Evolutionary conservation across 2,329 filamentous ascomycete genomes (phyloP), one percentile per base, ranked within the genome.

Genomic region (Mariannaea elegans): DNA sequence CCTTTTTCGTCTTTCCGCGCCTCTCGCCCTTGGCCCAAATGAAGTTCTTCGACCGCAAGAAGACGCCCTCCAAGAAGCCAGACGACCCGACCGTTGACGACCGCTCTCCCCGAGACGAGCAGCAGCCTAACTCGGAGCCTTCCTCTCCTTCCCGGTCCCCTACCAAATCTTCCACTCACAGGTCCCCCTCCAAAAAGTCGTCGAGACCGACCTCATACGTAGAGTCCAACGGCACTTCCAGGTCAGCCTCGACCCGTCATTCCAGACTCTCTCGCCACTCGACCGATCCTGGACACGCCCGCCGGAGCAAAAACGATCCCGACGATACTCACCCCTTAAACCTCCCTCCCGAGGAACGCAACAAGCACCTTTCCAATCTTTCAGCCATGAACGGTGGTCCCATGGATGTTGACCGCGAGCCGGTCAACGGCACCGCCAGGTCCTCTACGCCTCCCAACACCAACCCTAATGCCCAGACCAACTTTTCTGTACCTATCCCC

Each of bases 301-400:
- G 84, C 56, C 80, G 84, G 64, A 79, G 78, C 69, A 87, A 86
- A 74, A 77, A 81, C 72, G 88, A 92, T 73, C 82, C 83, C 65
- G 86, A 94, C 65, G 86, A 94, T 74, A 90, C 88, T 3, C 94
- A 97, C 76, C 94, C 94, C 36, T 85, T 97, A 51, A 97, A 97
- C 73, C 87, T 97, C 19, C 93, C 90, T 2, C 93, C 93, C 45
- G 93, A 97, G 80, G 90, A 97, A 83, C 86, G 93, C 72, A 90
- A 91, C 71, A 90, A 91, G 76, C 88, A 92, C 63, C 78, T 91
- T 58, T 92, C 90, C 47, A 84, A 84, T 68, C 83, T 93, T 63
- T 71, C 75, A 67, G 77, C 76, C 71, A 84, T 86, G 84, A 87
- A 80, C 69, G 81, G 82, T 65, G 81, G 85, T 64, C 88, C 90